A percentile compares a stretch with the other conserved stretches of the same genome.
Evolutionary conservation across 2,329 filamentous ascomycete genomes (phyloP).

Genomic region (Ophiostoma tasmaniense): DNA sequence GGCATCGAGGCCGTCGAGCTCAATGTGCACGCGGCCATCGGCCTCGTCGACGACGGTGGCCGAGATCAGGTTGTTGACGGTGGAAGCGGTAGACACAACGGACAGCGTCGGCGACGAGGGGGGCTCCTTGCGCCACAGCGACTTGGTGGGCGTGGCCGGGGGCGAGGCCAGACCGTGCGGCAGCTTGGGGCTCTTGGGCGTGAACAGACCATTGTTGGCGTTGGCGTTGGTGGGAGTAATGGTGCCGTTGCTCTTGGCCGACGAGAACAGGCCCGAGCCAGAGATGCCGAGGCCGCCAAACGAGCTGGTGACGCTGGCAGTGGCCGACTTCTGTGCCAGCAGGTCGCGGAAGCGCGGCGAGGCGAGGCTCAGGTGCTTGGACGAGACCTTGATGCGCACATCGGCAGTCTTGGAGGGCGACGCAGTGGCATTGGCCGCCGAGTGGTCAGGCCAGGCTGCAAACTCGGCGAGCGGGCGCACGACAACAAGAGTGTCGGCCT

Average conservation of each 20-base stretch:
- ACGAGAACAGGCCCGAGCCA: neutral
- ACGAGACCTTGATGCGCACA: constrained; percentile 30
- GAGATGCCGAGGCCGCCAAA: neutral
- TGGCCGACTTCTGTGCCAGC: constrained; percentile 3
- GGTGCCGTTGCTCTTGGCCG: neutral
- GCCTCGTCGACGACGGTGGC: constrained; percentile 19
- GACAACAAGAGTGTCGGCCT: constrained; percentile 29
- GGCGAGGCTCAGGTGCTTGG: constrained; percentile 30
- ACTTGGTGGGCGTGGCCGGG: constrained; percentile 8
- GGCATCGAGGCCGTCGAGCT: constrained; percentile 28
- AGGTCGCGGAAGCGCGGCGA: constrained; percentile 26
- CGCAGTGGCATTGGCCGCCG: constrained; percentile 4
- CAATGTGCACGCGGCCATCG: constrained; percentile 28
- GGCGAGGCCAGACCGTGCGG: constrained; percentile 9
- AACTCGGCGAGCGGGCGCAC: constrained; percentile 23
- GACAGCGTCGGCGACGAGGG: constrained; percentile 1
- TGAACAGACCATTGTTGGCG: neutral
- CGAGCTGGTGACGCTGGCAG: neutral
- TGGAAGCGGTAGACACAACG: neutral
- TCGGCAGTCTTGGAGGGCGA: constrained; percentile 17
- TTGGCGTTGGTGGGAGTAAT: neutral
- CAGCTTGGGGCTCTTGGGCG: neutral
- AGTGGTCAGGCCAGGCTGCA: constrained; percentile 21
- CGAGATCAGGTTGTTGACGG: neutral
- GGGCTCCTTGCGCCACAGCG: constrained; percentile 13